These are phyloP conservation scores for Russula brevipes DNA, from an alignment of 768 basidiomycete genomes.

Conservation along the genomic window DNA sequence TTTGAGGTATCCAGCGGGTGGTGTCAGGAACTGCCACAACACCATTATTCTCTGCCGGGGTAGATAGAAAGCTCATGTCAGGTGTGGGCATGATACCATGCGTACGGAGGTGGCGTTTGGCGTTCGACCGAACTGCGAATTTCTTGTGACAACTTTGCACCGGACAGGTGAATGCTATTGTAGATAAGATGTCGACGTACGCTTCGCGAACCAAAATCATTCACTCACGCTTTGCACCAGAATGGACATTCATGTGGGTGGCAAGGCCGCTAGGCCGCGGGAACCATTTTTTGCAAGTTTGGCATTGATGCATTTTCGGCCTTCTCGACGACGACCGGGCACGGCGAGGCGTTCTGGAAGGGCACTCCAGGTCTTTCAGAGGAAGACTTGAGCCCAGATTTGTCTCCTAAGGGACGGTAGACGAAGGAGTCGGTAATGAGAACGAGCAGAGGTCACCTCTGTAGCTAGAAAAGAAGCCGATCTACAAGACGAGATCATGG, in stretches of 20 bases:
- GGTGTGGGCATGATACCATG: slow-evolving; percentile 55
- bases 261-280: slow-evolving; percentile 48
- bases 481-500: slow-evolving; percentile 3
- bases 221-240: slow-evolving; percentile 46
- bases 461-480: slow-evolving; percentile 16
- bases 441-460: slow-evolving; percentile 9
- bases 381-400: not conserved
- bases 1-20: slow-evolving; percentile 40
- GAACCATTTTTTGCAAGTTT: slow-evolving; percentile 41
- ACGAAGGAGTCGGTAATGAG: not conserved
- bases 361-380: slow-evolving; percentile 5
- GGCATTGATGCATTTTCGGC: slow-evolving; percentile 48
- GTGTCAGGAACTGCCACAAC: slow-evolving; percentile 27
- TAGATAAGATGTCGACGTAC: not conserved
- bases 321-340: slow-evolving; percentile 27
- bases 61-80: slow-evolving; percentile 42
- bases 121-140: slow-evolving; percentile 78
- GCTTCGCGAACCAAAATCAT: not conserved
- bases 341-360: slow-evolving; percentile 8
- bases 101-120: slow-evolving; percentile 71
- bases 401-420: slow-evolving; percentile 10
- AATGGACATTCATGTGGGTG: slow-evolving; percentile 52
- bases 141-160: slow-evolving; percentile 57
- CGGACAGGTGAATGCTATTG: slow-evolving; percentile 43
- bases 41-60: slow-evolving; percentile 37